Base-by-base conservation (phyloP, 23 red algal species). In the Gracilaria gracilis region DNA sequence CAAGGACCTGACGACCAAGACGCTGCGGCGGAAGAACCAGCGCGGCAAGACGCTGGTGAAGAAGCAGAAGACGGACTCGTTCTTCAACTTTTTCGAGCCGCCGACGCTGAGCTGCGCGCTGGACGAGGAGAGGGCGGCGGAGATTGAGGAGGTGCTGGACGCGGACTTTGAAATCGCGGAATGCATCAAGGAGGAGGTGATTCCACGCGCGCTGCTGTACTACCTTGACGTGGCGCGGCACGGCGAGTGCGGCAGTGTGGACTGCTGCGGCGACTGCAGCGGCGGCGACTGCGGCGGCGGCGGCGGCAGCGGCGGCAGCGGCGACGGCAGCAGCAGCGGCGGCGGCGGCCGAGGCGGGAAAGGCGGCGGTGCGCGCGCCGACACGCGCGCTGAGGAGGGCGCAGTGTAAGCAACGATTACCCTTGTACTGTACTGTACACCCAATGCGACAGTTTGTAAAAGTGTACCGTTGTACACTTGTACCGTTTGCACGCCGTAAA, bases 31-130 rank as follows among this genome's bases (percentile, higher is more conserved):
- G 83, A 89, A 84, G 67, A 7, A 16, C 0, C 54, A 84, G 49
- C 66, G 82, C 38, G 81, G 91, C 17, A 29, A 61, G 23, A 57
- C 82, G 32, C 34, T 88, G 24, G 57, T 82, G 16, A 69, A 57
- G 24, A 84, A 75, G 67, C 79, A 84, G 44, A 58, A 57, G 29
- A 84, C 75, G 19, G 94, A 96, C 50, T 91, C 86, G 29, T 96
- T 96, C 79, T 96, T 96, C 87, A 91, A 96, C 74, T 96, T 96
- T 39, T 96, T 96, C 83, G 69, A 36, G 9, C 94, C 94, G 55
- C 94, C 94, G 0, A 36, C 32, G 79, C n/a, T 57, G 27, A 15
- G 42, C 33, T 75, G 61, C 23, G 66, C 78, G 17, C 64, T 77
- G 33, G 57, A 57, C 20, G 62, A 76, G 32, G 44, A 87, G 36